Evolutionary conservation across 768 basidiomycete species (phyloP), one percentile per base, ranked within the genome.

Genomic region (Tephrocybe sp.): DNA sequence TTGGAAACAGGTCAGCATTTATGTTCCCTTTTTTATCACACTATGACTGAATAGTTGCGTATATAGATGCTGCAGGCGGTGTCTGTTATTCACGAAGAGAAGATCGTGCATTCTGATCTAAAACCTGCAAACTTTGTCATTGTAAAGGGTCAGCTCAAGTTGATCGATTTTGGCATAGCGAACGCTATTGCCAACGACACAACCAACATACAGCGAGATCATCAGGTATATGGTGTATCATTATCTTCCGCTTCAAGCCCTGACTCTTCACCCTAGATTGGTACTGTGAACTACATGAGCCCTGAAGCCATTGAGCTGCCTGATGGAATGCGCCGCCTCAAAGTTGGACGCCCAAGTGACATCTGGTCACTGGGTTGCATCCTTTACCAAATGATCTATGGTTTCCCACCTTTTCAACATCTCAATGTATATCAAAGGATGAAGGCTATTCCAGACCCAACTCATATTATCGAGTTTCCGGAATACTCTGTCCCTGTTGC

Each of bases 111-210:
- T 69, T 96, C 95, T 16, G 96, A 99, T 68, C 77, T 98, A 47
- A 99, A 99, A 65, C 96, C 96, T 5, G 96, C 97, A 3, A 99
- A 99, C 68, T 99, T 99, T 57, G 95, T 99, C 18, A 76, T 99
- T 25, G 96, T 98, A 48, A 86, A 87, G 51, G 96, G 96, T 5
- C 88, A 92, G 57, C 75, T 99, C 49, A 99, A 99, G 77, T 73
- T 99, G 54, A 99, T 99, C 57, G 96, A 99, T 66, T 99, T 99
- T 62, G 96, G 96, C n/a, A 99, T 99, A 61, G 95, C 96, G 12
- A 98, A 98, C 64, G 95, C 95, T 8, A 96, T 99, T 57, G 94
- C 95, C 15, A 98, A 95, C 62, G 96, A 99, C 60, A 99, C 96
- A 1, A 98, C 96, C 2, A 98, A 99, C 61, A 98, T 98, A 49